Evolutionary conservation across 2,329 filamentous ascomycete species (phyloP), one percentile per base, ranked within the genome.

Genomic region (Pyricularia sp.): DNA sequence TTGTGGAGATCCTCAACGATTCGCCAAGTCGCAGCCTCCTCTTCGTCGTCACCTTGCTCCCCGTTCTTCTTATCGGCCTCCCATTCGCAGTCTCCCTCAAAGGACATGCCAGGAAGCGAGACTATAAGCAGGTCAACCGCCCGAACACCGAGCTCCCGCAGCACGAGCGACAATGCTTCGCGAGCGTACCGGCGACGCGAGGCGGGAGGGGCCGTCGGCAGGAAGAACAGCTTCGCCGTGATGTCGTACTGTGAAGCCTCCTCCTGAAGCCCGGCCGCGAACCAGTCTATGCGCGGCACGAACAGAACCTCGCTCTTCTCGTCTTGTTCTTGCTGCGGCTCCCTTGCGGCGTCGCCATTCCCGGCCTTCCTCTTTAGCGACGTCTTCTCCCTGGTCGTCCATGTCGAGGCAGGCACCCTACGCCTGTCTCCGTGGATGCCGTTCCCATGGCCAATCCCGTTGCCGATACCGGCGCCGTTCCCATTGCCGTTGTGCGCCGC

Each of bases 151-250:
- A 99, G 82, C 79, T 97, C 92, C 77, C 90, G 91, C 72, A 90
- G 83, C 11, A 98, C 94, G 11, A 97, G 80, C 67, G 88, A 83
- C 72, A 99, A 84, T 1, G 95, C 94, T 76, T 96, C 91, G 69
- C 85, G 81, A 10, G 92, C 91, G 76, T 97, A 90, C 68, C 83
- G 82, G 72, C 86, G 86, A 70, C 94, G 88, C 72, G 88, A 81
- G 23, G 84, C 83, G 1, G 87, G 81, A 12, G 36, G 64, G 20
- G 31, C 28, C 23, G 86, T 87, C 1, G 93, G 91, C 31, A 98
- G 85, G 79, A 95, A 96, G 83, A 99, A 99, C 26, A 99, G 81
- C 80, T 99, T 99, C 71, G 95, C 90, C 0, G 94, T 97, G 75
- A 97, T 93, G 76, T 97, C 93, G 81, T 99, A 99, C 73, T 93